Evolutionary conservation across 2,329 filamentous ascomycete genomes (phyloP), one percentile per base, ranked within the genome.

Genomic region (Xylariomycetidae sp.): DNA sequence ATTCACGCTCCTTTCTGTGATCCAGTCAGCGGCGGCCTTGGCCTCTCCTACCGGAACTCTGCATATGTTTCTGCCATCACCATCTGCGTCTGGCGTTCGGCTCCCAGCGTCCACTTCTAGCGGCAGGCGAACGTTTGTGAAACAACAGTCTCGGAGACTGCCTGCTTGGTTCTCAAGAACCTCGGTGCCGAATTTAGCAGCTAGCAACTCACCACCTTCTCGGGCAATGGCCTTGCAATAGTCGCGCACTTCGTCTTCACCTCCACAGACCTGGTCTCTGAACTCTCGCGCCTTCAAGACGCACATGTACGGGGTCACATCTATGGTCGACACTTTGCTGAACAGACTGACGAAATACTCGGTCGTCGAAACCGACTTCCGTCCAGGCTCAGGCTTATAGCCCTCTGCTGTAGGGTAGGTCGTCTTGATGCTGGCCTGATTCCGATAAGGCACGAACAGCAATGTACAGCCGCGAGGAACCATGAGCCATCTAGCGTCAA

Each of bases 331-430:
- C 4, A 80, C 70, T 40, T 76, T 82, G 42, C 81, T 70, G 51
- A 88, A 88, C 27, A 80, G 70, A 10, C 57, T 58, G 15, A 77
- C 66, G 44, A 82, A 88, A 12, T 67, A 62, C 9, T 68, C 67
- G 28, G 73, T 72, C 10, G 39, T 28, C 11, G 41, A 30, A 27
- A 45, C 17, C 4, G 17, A 6, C n/a, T 38, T 33, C 7, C 46
- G 41, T 4, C 40, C 35, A 4, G 40, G 33, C n/a, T 44, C 45
- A 0, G 79, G 67, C 6, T 69, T 50, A 53, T 80, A 87, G 3
- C 81, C 80, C 56, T 81, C 78, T 4, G 79, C 82, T 0, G 84
- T 88, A 1, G 85, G 84, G 8, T 85, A 60, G 0, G 77, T 78
- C 12, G 76, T 78, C 26, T 75, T 72, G 30, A 89, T 77, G 25